Evolutionary conservation across 345 rosid species (phyloP).

Genomic region (rapeseed (Brassica napus)): DNA sequence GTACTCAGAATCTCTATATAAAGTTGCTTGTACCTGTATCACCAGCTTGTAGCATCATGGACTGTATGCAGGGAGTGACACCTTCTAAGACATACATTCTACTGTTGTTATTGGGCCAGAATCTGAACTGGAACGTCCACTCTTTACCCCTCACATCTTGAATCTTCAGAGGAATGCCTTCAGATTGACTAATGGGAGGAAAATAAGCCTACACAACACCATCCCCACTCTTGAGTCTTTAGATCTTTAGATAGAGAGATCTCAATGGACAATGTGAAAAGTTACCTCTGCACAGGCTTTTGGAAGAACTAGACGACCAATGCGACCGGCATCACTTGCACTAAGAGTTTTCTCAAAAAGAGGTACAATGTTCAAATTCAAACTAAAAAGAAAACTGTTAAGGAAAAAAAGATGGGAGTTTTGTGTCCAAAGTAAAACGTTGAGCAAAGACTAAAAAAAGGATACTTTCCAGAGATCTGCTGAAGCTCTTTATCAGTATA

Average conservation of each 20-base stretch:
- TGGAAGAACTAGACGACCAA: conserved; percentile 93
- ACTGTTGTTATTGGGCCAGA: conserved; percentile 99
- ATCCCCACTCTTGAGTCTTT: conserved; percentile 28
- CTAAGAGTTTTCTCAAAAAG: conserved; percentile 94
- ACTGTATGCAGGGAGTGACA: conserved; percentile 96
- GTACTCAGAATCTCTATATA: neutral
- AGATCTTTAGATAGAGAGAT: neutral
- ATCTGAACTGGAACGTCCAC: conserved; percentile 97
- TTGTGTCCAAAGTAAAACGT: neutral
- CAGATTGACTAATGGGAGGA: conserved; percentile 89
- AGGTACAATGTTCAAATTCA: conserved; percentile 77
- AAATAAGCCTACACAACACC: conserved; percentile 73
- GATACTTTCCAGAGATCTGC: conserved; percentile 93
- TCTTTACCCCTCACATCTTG: conserved; percentile 89
- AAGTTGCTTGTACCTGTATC: conserved; percentile 64
- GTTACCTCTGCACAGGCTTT: conserved; percentile 97
- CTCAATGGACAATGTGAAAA: neutral
- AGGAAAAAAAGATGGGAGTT: conserved; percentile 14
- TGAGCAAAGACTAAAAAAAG: conserved; percentile 34
- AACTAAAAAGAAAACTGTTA: conserved; percentile 44
- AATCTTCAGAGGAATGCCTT: conserved; percentile 82
- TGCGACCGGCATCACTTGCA: conserved; percentile 98
- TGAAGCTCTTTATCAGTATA: conserved; percentile 92
- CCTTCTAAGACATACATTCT: conserved; percentile 99
- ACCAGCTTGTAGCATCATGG: conserved; percentile 87